Conservation (phyloP, 179 eudicot genomes). For the Heliamphora pulchella region DNA sequence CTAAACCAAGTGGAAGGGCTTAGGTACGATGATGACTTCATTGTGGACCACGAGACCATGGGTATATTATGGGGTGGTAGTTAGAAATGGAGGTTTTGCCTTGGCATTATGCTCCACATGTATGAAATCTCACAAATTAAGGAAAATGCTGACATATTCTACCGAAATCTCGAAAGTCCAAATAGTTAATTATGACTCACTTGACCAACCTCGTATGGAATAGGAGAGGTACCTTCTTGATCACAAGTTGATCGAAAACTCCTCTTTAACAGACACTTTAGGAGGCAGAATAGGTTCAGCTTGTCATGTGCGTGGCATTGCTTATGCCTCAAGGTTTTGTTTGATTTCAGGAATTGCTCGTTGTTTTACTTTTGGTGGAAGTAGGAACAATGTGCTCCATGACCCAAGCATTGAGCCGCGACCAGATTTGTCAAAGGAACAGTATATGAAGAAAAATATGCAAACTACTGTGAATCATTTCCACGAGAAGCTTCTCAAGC, state of each 20-base stretch:
- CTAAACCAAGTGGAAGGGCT: too few relatives aligned
- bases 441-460: constrained; percentile 70
- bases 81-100: too few relatives aligned
- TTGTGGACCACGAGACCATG: too few relatives aligned
- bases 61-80: too few relatives aligned
- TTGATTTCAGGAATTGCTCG: constrained; percentile 78
- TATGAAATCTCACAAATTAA: not conserved
- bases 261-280: not conserved
- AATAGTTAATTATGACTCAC: not conserved
- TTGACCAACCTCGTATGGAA: not conserved
- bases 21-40: too few relatives aligned
- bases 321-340: not conserved
- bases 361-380: constrained; percentile 97
- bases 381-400: constrained; percentile 65
- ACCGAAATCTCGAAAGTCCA: not conserved
- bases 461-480: constrained; percentile 90
- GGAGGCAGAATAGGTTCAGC: constrained; percentile 2
- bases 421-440: constrained; percentile 60
- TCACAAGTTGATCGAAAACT: not conserved
- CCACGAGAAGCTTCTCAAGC: constrained; percentile 90
- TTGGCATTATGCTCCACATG: too few relatives aligned
- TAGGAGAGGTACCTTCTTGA: not conserved
- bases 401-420: constrained; percentile 74
- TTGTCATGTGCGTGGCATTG: not conserved
- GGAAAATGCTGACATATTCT: not conserved